phyloP scores from a whole-genome alignment of 2,329 filamentous ascomycete genomes.

The Phyllosticta paracitricarpa region DNA sequence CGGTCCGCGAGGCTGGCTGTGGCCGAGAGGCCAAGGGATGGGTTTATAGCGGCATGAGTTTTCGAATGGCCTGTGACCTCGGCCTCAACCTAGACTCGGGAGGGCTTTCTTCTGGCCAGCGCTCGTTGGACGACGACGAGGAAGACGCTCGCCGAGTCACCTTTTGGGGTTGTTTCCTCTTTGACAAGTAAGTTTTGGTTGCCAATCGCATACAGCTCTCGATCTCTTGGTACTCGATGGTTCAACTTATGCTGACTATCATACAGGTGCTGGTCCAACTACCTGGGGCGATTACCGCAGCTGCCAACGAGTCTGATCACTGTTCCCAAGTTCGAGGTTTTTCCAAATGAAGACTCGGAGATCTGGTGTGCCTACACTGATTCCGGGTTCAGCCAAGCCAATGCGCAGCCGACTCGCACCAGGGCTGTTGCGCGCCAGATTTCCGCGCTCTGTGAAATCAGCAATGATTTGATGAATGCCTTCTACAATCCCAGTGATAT shows the following conservation, averaged over 20 bases:
- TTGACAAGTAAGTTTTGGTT: conserved; percentile 60
- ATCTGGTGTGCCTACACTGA: conserved; percentile 86
- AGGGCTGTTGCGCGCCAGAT: conserved; percentile 75
- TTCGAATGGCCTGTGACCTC: conserved; percentile 92
- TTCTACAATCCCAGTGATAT: conserved; percentile 76
- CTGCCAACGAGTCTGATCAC: conserved; percentile 70
- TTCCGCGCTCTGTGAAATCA: conserved; percentile 80
- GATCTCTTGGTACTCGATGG: background rate
- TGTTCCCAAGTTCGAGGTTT: conserved; percentile 81
- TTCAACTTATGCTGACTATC: conserved; percentile 7
- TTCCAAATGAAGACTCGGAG: conserved; percentile 77
- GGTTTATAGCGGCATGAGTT: conserved; percentile 98
- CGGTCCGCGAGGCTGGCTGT: conserved; percentile 88
- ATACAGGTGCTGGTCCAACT: conserved; percentile 81
- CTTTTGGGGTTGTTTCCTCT: conserved; percentile 97
- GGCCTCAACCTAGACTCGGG: conserved; percentile 79
- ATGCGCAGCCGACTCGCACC: conserved; percentile 72
- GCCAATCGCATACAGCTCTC: background rate
- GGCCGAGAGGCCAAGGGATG: conserved; percentile 90
- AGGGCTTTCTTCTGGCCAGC: conserved; percentile 46
- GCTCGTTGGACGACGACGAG: conserved; percentile 64
- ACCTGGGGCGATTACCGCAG: conserved; percentile 83
- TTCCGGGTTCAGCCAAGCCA: conserved; percentile 60
- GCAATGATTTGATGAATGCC: conserved; percentile 74
- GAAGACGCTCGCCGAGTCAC: conserved; percentile 83